Evolutionary conservation across 306 rosid genomes (phyloP), one percentile per base, ranked within the genome.

Genomic region (Amphicarpaea edgeworthii): DNA sequence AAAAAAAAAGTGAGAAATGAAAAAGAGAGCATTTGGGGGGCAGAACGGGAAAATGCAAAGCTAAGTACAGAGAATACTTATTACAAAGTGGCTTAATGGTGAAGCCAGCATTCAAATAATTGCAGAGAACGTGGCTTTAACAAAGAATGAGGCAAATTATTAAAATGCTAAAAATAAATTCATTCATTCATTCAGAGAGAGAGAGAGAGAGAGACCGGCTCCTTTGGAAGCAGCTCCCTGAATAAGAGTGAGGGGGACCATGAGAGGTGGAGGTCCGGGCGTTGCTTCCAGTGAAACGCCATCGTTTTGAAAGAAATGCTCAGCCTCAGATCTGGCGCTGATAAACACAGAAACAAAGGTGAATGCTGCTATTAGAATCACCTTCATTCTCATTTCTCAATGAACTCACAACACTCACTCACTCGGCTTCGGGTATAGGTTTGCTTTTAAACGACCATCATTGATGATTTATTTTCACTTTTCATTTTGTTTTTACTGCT

Each of bases 191-290:
- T n/a, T n/a, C n/a, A n/a, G n/a, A n/a, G 21, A 3, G 47, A 69
- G 41, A 70, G 62, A 77, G 42, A 16, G 55, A 53, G 63, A 50
- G 46, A 68, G 32, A 93, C 95, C 96, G 37, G 98, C 96, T 82
- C 93, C 97, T 42, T 82, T 86, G 42, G 91, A 84, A 83, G 81
- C 87, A 81, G 98, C 98, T 76, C 81, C 79, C 15, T 78, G 73
- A 76, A 93, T 90, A 21, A 93, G 97, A 86, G 93, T 82, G 83
- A 89, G 93, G 38, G 84, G 82, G 0, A 93, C 88, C 84, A 82
- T 50, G 70, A 93, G 90, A 69, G 93, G 90, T n/a, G 46, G 91
- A 47, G 96, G 87, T 20, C 59, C 21, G 6, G 85, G 23, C 20
- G 69, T 47, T 0, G 59, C 76, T 0, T 68, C 84, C 0, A 10